Base-by-base conservation (phyloP, 208 protist genomes). In the Acanthamoeba triangularis region DNA sequence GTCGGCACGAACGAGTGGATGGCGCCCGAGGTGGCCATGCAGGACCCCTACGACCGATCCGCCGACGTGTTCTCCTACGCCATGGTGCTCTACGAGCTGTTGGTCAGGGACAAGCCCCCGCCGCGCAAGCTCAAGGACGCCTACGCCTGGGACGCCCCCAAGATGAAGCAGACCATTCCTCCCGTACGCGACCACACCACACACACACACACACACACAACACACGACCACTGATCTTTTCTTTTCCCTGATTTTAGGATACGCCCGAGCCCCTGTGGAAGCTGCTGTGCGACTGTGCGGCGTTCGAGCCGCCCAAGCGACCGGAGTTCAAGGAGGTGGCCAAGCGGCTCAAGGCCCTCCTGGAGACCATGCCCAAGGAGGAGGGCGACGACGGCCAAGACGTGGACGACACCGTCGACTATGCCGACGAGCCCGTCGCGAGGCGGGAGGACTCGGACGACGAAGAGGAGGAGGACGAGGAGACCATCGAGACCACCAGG, bases 61-160 rank as follows among this genome's bases (percentile, higher is more conserved):
- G 91, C 91, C 41, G 91, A 95, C 72, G 91, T 95, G 33, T 95
- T 95, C 59, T 85, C 67, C 69, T 95, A 76, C 47, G 91, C 41
- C 69, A 80, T 94, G 61, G 69, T 94, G n/a, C 61, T 94, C 44
- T 80, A 61, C 61, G 90, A 94, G 90, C 65, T 94, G 14, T 7
- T 94, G 59, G 33, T 52, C 33, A 10, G 90, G 20, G 47, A 78
- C 30, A 94, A 94, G 90, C 90, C 90, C 18, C 82, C 82, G 16
- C 33, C 54, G 33, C 82, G 82, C 82, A 59, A 90, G 52, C 82
- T 90, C 82, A 90, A 90, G 82, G 82, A 90, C 82, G 82, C 82
- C 52, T 90, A 90, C 30, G 82, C 82, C 82, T 90, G 47, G 47
- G 82, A 82, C 41, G 74, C 74, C 41, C 37, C 37, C 37, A 82